phyloP scores from a whole-genome alignment of 345 rosid species.

The Turritis glabra region DNA sequence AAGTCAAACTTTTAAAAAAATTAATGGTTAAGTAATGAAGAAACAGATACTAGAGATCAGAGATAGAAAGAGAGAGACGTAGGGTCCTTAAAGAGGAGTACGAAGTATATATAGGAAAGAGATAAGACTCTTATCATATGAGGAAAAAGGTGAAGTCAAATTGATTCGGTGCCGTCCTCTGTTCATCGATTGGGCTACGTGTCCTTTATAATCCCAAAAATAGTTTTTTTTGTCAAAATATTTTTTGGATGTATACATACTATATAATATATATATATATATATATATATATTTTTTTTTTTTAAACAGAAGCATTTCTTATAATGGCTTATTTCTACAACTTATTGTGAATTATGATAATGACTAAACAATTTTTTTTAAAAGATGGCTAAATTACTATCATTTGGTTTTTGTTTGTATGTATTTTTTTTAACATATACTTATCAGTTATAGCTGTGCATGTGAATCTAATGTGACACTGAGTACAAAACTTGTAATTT shows the following conservation, averaged over 20 bases:
- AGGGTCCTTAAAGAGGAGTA: conserved; percentile 32
- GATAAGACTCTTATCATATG: conserved; percentile 22
- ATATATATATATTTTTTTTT: too few species aligned
- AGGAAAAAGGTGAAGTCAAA: conserved; percentile 52
- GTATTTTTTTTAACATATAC: background rate
- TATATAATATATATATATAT: background rate
- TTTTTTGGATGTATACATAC: background rate
- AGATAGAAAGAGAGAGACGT: conserved; percentile 17
- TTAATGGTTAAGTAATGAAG: conserved; percentile 9
- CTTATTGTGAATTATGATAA: background rate
- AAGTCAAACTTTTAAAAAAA: background rate
- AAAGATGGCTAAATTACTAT: background rate
- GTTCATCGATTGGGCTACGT: conserved; percentile 56
- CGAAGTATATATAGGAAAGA: conserved; percentile 28
- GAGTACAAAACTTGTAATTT: background rate
- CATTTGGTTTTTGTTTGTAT: background rate
- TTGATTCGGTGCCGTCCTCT: conserved; percentile 90
- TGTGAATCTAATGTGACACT: background rate
- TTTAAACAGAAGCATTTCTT: background rate
- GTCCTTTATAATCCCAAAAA: conserved; percentile 41
- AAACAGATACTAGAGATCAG: conserved; percentile 9
- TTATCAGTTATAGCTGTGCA: background rate
- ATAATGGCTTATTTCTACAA: background rate
- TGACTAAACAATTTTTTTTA: too few species aligned
- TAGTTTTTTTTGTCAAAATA: background rate